A percentile compares a stretch with the other conserved stretches of the same genome.
phyloP scores from a whole-genome alignment of 805 yeast species.

The Phaffomyces opuntiae region DNA sequence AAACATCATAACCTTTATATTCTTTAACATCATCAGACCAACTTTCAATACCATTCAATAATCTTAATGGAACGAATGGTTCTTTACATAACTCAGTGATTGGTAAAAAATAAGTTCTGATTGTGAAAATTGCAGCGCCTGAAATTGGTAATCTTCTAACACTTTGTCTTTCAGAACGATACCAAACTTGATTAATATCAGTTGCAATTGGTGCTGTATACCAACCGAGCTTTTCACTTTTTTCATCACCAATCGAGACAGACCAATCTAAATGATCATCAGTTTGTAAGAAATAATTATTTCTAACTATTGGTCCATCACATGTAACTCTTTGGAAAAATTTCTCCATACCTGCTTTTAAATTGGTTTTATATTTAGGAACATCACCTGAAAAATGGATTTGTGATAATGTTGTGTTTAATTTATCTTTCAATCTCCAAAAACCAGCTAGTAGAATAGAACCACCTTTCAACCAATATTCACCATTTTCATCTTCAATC shows the following conservation, averaged over 20 bases:
- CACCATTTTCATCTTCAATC: constrained; percentile 53
- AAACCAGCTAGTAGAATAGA: constrained; percentile 61
- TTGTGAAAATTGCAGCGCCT: constrained; percentile 53
- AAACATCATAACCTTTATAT: constrained; percentile 52
- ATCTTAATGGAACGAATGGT: constrained; percentile 54
- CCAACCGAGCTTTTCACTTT: constrained; percentile 50
- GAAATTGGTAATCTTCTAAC: constrained; percentile 52
- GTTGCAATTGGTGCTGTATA: constrained; percentile 47
- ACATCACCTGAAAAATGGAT: constrained; percentile 66
- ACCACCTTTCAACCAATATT: constrained; percentile 51
- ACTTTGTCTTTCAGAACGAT: constrained; percentile 60
- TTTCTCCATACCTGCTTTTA: constrained; percentile 58
- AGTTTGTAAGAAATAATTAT: constrained; percentile 59
- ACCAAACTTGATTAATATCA: constrained; percentile 40
- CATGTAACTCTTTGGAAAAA: constrained; percentile 50
- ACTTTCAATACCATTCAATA: constrained; percentile 49
- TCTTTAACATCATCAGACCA: constrained; percentile 57
- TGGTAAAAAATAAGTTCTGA: constrained; percentile 58
- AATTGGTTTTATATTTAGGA: constrained; percentile 53
- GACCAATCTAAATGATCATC: constrained; percentile 64
- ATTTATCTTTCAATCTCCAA: constrained; percentile 60
- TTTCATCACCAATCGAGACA: constrained; percentile 52
- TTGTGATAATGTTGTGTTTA: constrained; percentile 44
- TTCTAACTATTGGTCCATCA: constrained; percentile 60
- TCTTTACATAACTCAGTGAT: constrained; percentile 46